phyloP scores from a whole-genome alignment of 2,329 filamentous ascomycete species.

The Colletotrichum sp. region DNA sequence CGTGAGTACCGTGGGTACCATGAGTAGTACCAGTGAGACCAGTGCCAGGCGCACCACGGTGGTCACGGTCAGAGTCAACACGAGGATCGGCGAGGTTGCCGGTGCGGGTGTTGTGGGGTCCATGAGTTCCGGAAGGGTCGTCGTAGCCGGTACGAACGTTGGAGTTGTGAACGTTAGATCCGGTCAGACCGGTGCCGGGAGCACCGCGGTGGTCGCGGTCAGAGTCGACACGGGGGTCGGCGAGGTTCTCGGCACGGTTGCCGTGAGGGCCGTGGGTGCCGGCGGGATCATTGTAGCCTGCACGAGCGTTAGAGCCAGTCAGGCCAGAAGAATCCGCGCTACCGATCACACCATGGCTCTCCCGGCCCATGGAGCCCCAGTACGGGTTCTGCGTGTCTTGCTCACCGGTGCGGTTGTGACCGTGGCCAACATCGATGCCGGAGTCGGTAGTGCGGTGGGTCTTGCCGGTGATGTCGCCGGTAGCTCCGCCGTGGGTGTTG shows the following conservation, averaged over 20 bases:
- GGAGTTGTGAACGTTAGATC: neutral
- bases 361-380: constrained; percentile 13
- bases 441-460: constrained; percentile 11
- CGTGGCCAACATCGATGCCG: constrained; percentile 8
- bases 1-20: constrained; percentile 12
- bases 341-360: constrained; percentile 27
- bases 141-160: neutral
- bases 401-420: neutral
- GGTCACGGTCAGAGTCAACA: constrained; percentile 8
- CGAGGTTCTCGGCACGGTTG: constrained; percentile 46
- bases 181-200: neutral
- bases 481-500: neutral
- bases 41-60: constrained; percentile 19
- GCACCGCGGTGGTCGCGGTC: constrained; percentile 38
- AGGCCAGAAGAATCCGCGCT: constrained; percentile 25
- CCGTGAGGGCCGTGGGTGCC: constrained; percentile 37
- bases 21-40: neutral
- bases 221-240: constrained; percentile 54
- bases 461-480: neutral
- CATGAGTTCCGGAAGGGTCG: constrained; percentile 34
- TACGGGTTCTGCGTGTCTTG: constrained; percentile 2
- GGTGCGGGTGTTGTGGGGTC: constrained; percentile 36
- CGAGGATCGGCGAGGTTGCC: constrained; percentile 21
- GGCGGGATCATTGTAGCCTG: constrained; percentile 10
- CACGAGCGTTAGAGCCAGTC: constrained; percentile 11